These are phyloP conservation scores for Priceomyces castillae DNA, from an alignment of 805 yeast genomes.

Conservation along the genomic window DNA sequence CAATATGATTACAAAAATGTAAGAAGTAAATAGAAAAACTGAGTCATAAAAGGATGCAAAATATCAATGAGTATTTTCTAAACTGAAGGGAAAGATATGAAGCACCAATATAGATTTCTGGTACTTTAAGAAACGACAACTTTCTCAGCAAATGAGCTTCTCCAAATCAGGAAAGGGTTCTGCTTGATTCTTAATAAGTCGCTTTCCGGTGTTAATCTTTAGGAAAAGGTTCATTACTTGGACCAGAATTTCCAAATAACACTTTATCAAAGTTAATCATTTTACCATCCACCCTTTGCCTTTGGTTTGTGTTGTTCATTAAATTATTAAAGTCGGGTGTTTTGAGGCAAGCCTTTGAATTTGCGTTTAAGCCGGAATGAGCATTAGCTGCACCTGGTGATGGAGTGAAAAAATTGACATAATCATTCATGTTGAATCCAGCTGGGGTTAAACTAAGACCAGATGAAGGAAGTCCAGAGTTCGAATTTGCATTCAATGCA, in stretches of 20 bases:
- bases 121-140: no score
- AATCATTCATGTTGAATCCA: constrained; percentile 79
- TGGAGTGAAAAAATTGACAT: constrained; percentile 75
- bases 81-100: no score
- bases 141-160: no score
- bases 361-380: constrained; percentile 8
- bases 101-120: no score
- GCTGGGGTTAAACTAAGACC: constrained; percentile 53
- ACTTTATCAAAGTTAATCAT: constrained; percentile 43
- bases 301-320: constrained; percentile 14
- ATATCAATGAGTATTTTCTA: no score
- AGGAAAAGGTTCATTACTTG: constrained; percentile 7
- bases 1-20: not conserved
- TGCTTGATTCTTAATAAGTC: not conserved
- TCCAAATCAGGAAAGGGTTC: no score
- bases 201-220: constrained; percentile 4
- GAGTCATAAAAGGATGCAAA: not conserved
- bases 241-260: constrained; percentile 21
- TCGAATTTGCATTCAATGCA: constrained; percentile 16
- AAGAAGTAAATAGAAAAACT: not conserved
- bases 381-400: constrained; percentile 44
- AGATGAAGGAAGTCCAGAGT: constrained; percentile 37
- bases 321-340: constrained; percentile 42
- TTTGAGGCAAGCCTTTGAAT: constrained; percentile 26
- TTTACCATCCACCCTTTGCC: constrained; percentile 38